A percentile compares a stretch with the other conserved stretches of the same genome.
These are phyloP conservation scores for Penicillium bovifimosum DNA, from an alignment of 495 filamentous ascomycete species.

Conservation along the genomic window DNA sequence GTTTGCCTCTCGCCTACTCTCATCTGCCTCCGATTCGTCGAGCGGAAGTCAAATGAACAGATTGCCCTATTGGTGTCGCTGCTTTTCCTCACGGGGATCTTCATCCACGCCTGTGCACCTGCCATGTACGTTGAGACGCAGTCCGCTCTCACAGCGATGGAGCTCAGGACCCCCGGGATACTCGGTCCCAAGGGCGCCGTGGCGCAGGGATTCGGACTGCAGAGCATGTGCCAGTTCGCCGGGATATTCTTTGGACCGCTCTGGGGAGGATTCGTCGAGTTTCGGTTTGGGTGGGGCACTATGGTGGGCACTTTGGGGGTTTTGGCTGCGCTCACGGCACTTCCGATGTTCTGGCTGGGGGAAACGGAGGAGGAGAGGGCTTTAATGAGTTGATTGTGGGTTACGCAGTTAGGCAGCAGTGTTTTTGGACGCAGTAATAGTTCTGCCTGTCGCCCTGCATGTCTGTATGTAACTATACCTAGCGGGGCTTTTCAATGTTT, in stretches of 20 bases:
- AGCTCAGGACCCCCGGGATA: constrained; percentile 42
- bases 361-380: constrained; percentile 7
- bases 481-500: not conserved
- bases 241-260: constrained; percentile 61
- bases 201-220: constrained; percentile 54
- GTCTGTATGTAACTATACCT: not conserved
- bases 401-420: not conserved
- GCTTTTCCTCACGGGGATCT: constrained; percentile 23
- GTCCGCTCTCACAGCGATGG: constrained; percentile 55
- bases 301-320: constrained; percentile 35
- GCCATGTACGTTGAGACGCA: constrained; percentile 64
- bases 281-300: constrained; percentile 55
- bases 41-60: constrained; percentile 47
- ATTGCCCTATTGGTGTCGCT: constrained; percentile 51
- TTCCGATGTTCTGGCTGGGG: constrained; percentile 26
- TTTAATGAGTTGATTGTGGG: constrained; percentile 2
- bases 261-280: constrained; percentile 56
- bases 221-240: constrained; percentile 50
- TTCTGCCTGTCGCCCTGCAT: not conserved
- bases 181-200: constrained; percentile 47
- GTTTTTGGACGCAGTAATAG: not conserved
- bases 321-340: constrained; percentile 21
- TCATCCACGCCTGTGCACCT: constrained; percentile 26
- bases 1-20: constrained; percentile 51
- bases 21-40: constrained; percentile 59